Percentiles rank a stretch among this genome's conserved stretches.
Conservation (phyloP, 192 early-diverging fungal species). For the Coemansia sp. region DNA sequence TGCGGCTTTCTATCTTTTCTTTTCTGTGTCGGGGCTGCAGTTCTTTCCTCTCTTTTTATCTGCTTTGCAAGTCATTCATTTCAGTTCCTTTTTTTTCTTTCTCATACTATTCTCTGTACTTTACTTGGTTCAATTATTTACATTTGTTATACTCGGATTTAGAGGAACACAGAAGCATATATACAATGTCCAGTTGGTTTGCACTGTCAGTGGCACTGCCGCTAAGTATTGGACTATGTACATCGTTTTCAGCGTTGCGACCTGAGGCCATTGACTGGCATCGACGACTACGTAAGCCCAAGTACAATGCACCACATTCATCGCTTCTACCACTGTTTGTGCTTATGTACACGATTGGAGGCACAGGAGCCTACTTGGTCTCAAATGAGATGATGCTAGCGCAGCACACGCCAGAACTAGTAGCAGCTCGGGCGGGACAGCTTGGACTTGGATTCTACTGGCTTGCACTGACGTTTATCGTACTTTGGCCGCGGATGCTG, state of each 20-base stretch:
- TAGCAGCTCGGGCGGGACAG: conserved; percentile 34
- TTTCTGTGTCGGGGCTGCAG: neutral
- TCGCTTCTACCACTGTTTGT: conserved; percentile 30
- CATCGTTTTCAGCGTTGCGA: conserved; percentile 28
- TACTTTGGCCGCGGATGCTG: conserved; percentile 41
- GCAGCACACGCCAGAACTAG: conserved; percentile 21
- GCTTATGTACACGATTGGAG: conserved; percentile 27
- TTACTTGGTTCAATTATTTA: conserved; percentile 5
- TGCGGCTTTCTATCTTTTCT: neutral
- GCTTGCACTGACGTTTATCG: conserved; percentile 41
- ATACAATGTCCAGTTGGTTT: conserved; percentile 46
- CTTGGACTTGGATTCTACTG: conserved; percentile 48
- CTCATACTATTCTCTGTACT: neutral
- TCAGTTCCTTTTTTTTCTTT: conserved; percentile 6
- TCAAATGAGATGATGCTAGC: conserved; percentile 36
- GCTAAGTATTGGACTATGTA: conserved; percentile 27
- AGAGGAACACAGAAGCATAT: neutral
- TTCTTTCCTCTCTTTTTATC: conserved; percentile 7
- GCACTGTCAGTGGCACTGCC: conserved; percentile 34
- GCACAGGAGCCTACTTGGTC: conserved; percentile 33
- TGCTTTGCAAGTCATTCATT: conserved; percentile 6
- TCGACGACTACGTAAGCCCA: conserved; percentile 38
- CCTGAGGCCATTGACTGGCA: conserved; percentile 30
- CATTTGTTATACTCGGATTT: neutral
- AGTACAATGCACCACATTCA: conserved; percentile 34